Evolutionary conservation across 805 yeast species (phyloP).

Genomic region (Candida schatavii): DNA sequence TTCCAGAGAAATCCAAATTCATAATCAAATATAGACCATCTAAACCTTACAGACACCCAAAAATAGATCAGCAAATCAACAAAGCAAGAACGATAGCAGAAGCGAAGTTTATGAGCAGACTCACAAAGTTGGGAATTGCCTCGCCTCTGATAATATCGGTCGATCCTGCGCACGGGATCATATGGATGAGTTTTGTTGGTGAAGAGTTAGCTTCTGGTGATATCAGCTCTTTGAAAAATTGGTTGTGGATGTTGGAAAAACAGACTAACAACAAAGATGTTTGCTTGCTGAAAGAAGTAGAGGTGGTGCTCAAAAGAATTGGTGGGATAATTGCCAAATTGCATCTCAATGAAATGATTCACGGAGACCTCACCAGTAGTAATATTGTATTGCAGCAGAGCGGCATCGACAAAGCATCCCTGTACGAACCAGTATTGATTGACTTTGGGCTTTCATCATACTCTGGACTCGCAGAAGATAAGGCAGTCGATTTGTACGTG

Average conservation of each 20-base stretch:
- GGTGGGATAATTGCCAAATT: conserved; percentile 68
- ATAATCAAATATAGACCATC: conserved; percentile 85
- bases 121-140: conserved; percentile 51
- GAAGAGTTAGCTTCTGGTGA: conserved; percentile 48
- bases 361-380: conserved; percentile 93
- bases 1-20: conserved; percentile 21
- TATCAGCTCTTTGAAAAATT: conserved; percentile 67
- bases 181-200: conserved; percentile 86
- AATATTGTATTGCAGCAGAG: conserved; percentile 58
- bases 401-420: conserved; percentile 6
- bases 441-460: conserved; percentile 90
- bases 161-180: conserved; percentile 75
- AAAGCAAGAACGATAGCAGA: conserved; percentile 82
- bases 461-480: conserved; percentile 78
- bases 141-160: conserved; percentile 74
- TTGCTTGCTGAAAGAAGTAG: conserved; percentile 35
- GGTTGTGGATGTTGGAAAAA: conserved; percentile 61
- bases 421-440: conserved; percentile 56
- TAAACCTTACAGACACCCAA: conserved; percentile 86
- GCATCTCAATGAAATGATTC: conserved; percentile 77
- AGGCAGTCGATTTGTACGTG: conserved; percentile 96
- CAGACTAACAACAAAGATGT: conserved; percentile 11
- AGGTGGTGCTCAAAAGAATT: conserved; percentile 47
- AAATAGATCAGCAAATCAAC: conserved; percentile 71
- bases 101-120: conserved; percentile 67